These are phyloP conservation scores for Alliaria petiolata DNA, from an alignment of 345 rosid species.

Conservation along the genomic window DNA sequence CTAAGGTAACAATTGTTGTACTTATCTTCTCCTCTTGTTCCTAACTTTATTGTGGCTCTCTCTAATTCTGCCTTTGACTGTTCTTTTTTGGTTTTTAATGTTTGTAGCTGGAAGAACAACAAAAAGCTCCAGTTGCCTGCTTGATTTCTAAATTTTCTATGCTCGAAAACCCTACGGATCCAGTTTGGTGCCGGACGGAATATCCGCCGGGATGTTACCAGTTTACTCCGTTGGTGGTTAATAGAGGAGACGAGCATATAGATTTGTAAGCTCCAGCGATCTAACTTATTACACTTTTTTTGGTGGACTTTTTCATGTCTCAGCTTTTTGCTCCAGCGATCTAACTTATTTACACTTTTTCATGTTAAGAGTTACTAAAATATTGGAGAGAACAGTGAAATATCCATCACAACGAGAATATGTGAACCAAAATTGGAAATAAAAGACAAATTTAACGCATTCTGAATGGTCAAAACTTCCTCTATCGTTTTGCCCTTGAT, in stretches of 20 bases:
- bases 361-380: background rate
- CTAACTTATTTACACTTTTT: constrained; percentile 6
- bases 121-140: constrained; percentile 82
- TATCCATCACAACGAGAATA: background rate
- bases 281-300: constrained; percentile 11
- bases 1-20: constrained; percentile 42
- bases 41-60: background rate
- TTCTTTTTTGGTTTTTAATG: background rate
- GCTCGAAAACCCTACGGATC: background rate
- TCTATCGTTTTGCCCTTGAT: no score
- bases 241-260: constrained; percentile 9
- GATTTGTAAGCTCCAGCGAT: constrained; percentile 20
- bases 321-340: background rate
- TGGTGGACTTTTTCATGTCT: background rate
- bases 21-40: background rate
- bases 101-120: constrained; percentile 84
- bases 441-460: no score
- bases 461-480: no score
- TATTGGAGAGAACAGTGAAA: background rate
- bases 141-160: constrained; percentile 25
- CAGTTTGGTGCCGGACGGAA: background rate
- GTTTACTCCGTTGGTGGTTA: constrained; percentile 19
- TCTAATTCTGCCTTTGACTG: background rate
- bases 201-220: background rate
- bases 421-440: background rate